Percentiles rank a stretch among this genome's conserved stretches.
Evolutionary conservation across 306 rosid genomes (phyloP).

Genomic region (Corylus americana): DNA sequence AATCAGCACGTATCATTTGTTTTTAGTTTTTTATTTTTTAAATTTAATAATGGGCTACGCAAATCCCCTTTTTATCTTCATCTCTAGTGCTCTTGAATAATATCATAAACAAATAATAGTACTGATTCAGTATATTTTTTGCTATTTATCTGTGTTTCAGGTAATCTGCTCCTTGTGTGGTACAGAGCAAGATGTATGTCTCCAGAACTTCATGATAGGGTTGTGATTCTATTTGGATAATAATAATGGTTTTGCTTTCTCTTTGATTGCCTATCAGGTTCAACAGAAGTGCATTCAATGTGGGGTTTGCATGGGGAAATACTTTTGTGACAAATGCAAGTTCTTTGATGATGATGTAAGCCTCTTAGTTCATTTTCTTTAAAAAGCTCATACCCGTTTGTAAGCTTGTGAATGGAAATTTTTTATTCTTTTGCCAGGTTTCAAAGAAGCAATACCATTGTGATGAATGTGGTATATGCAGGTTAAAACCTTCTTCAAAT

Average conservation of each 20-base stretch:
- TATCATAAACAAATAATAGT: not conserved
- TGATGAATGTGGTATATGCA: slow-evolving; percentile 83
- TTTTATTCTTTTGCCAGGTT: slow-evolving; percentile 28
- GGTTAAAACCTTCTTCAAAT: slow-evolving; percentile 31
- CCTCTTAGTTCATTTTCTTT: not conserved
- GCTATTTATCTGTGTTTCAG: slow-evolving; percentile 35
- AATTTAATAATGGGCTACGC: not conserved
- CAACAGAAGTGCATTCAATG: slow-evolving; percentile 69
- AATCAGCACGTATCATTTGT: slow-evolving; percentile 3
- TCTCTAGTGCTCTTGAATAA: not conserved
- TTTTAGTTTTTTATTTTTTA: too few species aligned
- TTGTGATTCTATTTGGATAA: not conserved
- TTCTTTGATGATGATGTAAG: slow-evolving; percentile 74
- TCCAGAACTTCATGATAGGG: not conserved
- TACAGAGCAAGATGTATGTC: slow-evolving; percentile 78
- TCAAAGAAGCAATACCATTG: slow-evolving; percentile 75
- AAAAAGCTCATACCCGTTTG: not conserved
- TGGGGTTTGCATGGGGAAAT: slow-evolving; percentile 80
- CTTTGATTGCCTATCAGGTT: slow-evolving; percentile 46
- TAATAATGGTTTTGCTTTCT: not conserved
- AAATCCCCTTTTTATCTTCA: not conserved
- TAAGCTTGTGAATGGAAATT: not conserved
- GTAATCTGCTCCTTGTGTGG: slow-evolving; percentile 70
- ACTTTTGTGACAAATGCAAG: slow-evolving; percentile 78
- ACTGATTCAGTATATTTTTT: not conserved